Base-by-base conservation (phyloP, 1,284 basidiomycete genomes). In the Anthracocystis walkeri region DNA sequence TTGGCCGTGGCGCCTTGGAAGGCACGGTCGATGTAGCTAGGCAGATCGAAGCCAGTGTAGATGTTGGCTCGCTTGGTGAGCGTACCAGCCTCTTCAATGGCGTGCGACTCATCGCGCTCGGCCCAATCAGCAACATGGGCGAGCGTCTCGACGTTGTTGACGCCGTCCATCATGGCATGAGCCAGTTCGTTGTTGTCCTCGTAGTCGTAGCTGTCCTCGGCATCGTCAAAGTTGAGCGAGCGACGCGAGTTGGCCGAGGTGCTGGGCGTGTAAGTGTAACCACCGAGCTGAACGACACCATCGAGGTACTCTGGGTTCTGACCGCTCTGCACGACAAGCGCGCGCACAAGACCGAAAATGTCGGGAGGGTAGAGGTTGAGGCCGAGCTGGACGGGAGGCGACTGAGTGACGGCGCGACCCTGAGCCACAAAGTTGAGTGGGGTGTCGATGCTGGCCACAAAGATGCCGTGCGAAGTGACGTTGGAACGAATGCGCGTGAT, bases 361-460 rank as follows among this genome's bases (percentile, higher is more conserved):
- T 89, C 87, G n/a, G 89, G 85, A 23, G 91, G 92, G 75, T 92
- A 90, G 69, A 91, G 88, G 82, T 92, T 92, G 88, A 93, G 88
- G 77, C 89, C 86, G 49, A 93, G 85, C 58, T 90, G 86, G 62
- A 93, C 85, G 7, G 82, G 81, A 3, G 92, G 91, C 12, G 91
- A 92, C 35, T 87, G 86, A 2, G 89, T 90, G 4, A 87, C 89
- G 6, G 87, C 84, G 62, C 90, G 90, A 16, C 90, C 90, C 7
- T 87, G 79, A 0, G 89, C 87, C 12, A 82, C 81, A 78, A 92
- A 92, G 71, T 88, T 87, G 0, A 89, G 89, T 11, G 86, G 78
- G 14, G 89, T 88, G 62, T 89, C 87, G 75, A 93, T 92, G 27
- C 87, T 88, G 2, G 92, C 92, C 29, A 93, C 87, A 44, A 85